Base-by-base conservation (phyloP, 2,329 filamentous ascomycete species). In the Malbranchea cinnamomea region DNA sequence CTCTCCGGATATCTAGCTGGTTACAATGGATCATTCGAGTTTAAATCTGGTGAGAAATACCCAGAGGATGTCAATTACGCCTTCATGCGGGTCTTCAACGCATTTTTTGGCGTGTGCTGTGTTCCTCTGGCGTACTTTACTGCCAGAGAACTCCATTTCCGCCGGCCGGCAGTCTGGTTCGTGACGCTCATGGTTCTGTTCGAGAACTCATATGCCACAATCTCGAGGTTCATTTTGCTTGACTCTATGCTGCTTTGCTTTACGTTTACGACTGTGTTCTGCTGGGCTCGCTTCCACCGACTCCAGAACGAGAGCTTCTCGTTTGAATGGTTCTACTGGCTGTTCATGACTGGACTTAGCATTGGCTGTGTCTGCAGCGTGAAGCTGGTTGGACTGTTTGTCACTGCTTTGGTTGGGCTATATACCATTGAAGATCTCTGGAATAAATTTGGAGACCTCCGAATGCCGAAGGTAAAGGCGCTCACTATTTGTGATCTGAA, bases 171-270 rank as follows among this genome's bases (percentile, higher is more conserved):
- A 28, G 82, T 94, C 43, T 98, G 89, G 89, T 68, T 98, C 34
- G 76, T 95, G 35, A 89, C 85, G 12, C 64, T 95, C 45, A 94
- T 94, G 82, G 85, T 98, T 25, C 73, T 98, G 23, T 98, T 84
- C 64, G 89, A 98, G 58, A 98, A 98, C 65, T 95, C 89, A 30
- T 98, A 95, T 63, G 93, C 89, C 28, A 95, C 91, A 18, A 98
- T 98, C 57, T 94, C 85, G 59, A 75, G 89, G 37, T 98, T 98
- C 54, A 95, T 98, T 47, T 75, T 98, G 14, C 74, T 98, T 46
- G 89, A 98, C 57, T 95, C 89, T 1, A 98, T 98, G 89, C 71
- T 98, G 30, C 71, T 98, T 22, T 95, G 85, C 63, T 94, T 93
- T 52, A 98, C 91, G n/a, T 89, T 95, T 44, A 85, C 84, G 10